These are phyloP conservation scores for Luvunga scandens DNA, from an alignment of 345 rosid species.

Conservation along the genomic window DNA sequence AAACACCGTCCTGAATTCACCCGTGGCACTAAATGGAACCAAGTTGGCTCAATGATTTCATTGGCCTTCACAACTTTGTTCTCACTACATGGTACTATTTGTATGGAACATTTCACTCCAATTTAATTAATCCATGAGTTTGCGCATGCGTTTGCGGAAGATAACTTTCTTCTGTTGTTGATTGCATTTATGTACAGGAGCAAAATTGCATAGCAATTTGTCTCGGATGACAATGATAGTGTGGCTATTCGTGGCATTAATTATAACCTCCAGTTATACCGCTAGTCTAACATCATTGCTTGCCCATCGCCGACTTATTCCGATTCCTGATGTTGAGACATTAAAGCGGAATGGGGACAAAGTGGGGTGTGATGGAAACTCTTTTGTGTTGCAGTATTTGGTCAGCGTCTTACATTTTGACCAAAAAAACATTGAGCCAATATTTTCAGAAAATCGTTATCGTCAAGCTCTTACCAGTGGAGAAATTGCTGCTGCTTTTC, in stretches of 20 bases:
- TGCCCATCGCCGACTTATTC: slow-evolving; percentile 6
- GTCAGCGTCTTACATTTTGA: no score
- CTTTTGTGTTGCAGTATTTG: no score
- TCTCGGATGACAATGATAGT: slow-evolving; percentile 13
- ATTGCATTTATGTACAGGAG: neutral
- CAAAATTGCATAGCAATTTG: slow-evolving; percentile 22
- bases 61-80: slow-evolving; percentile 26
- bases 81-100: slow-evolving; percentile 20
- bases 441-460: no score
- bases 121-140: no score
- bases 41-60: slow-evolving; percentile 21
- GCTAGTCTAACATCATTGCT: slow-evolving; percentile 23
- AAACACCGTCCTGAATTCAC: slow-evolving; percentile 1
- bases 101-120: no score
- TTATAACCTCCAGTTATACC: slow-evolving; percentile 27
- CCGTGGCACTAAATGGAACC: slow-evolving; percentile 7
- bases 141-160: no score
- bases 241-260: slow-evolving; percentile 13
- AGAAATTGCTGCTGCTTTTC: no score
- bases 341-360: neutral
- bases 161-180: no score
- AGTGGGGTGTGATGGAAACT: no score
- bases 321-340: neutral
- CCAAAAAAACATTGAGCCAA: no score
- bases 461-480: no score